Evolutionary conservation across 2,329 filamentous ascomycete genomes (phyloP), one percentile per base, ranked within the genome.

Genomic region (Colletotrichum sojae): DNA sequence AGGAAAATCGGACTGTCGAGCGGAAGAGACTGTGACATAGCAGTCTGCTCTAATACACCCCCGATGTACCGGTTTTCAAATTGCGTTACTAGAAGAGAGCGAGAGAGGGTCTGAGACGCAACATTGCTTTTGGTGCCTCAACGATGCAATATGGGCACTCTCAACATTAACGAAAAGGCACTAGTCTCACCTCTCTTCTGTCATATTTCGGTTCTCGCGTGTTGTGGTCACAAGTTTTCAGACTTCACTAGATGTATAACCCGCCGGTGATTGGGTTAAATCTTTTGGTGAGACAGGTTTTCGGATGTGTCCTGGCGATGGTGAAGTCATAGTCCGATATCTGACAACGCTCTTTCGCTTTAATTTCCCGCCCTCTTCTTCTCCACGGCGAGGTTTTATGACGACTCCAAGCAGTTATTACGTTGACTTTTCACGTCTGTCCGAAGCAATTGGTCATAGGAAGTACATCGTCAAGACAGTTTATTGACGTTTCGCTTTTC

Each of bases 101-200:
- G 52, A 18, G 10, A 18, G 48, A 49, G 27, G 20, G 52, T 52
- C 59, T 40, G 52, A 67, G 64, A 67, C 59, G 22, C 45, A 15
- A 31, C 36, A 25, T 67, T 67, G 58, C 58, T 67, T 67, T 67
- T 67, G 18, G 18, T 6, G n/a, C 45, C 27, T 39, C 45, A 63
- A 48, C 39, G 45, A 63, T 25, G 40, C 43, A 57, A 57, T 43
- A 52, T 40, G 45, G 52, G 52, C 27, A 57, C 31, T 20, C 36
- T 48, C 52, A 20, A 46, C 56, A 53, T 20, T 40, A 27, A 67
- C 22, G 57, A 25, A 43, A 43, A 20, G 27, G 49, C 13, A 49
- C 64, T 56, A 46, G 58, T 57, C 39, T 63, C 45, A 45, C 46
- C 10, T 53, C 39, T 15, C 36, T 13, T 67, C 45, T 67, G 36